Evolutionary conservation across 106 monocot species (phyloP).

Genomic region (Amphibolis antarctica): DNA sequence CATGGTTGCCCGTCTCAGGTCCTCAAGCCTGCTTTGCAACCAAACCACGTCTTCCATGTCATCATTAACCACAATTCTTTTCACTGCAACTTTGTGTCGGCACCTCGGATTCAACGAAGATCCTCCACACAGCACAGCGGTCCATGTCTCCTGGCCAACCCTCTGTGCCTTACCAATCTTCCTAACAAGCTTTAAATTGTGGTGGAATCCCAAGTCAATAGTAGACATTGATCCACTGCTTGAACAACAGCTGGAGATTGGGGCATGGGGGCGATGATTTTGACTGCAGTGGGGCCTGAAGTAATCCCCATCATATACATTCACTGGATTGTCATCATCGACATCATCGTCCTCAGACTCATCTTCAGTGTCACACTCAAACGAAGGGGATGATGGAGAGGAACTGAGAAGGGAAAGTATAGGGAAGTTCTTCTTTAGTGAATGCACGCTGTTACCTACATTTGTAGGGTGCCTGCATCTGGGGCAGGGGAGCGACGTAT

Average conservation of each 20-base stretch:
- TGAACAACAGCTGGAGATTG: constrained; percentile 36
- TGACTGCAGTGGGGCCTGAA: constrained; percentile 13
- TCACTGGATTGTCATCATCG: not conserved
- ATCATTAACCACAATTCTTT: constrained; percentile 51
- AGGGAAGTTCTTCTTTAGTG: constrained; percentile 92
- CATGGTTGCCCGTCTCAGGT: constrained; percentile 49
- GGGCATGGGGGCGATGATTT: constrained; percentile 6
- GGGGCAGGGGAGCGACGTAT: constrained; percentile 65
- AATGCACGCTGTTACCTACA: constrained; percentile 81
- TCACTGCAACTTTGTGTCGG: constrained; percentile 70
- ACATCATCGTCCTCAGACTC: constrained; percentile 15
- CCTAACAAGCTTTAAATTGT: constrained; percentile 56
- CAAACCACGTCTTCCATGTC: constrained; percentile 60
- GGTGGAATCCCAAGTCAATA: constrained; percentile 65
- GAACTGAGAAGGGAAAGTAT: constrained; percentile 71
- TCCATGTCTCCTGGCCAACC: constrained; percentile 75
- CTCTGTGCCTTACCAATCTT: constrained; percentile 41
- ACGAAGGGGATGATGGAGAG: constrained; percentile 52
- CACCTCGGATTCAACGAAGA: constrained; percentile 37
- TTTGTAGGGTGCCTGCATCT: constrained; percentile 84
- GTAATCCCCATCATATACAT: constrained; percentile 9
- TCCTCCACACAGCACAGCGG: constrained; percentile 50
- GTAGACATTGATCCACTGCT: constrained; percentile 13
- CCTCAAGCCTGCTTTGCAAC: constrained; percentile 60
- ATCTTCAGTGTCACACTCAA: constrained; percentile 39